These are phyloP conservation scores for Beauveria pseudobassiana DNA, from an alignment of 2,329 filamentous ascomycete genomes.

Conservation along the genomic window DNA sequence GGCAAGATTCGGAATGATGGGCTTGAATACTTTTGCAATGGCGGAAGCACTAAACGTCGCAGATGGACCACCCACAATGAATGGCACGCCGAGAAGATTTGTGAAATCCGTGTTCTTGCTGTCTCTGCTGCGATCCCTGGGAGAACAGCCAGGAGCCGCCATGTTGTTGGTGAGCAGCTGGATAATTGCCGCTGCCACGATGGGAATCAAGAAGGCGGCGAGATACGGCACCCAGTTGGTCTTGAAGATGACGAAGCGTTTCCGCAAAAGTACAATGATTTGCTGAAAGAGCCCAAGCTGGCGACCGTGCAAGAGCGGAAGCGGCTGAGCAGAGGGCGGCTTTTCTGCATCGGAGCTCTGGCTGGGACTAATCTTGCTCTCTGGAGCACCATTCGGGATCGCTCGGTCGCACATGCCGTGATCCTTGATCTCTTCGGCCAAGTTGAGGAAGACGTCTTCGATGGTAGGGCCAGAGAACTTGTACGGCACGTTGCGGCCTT, in stretches of 20 bases:
- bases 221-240: constrained; percentile 55
- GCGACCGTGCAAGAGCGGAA: constrained; percentile 46
- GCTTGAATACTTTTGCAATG: constrained; percentile 12
- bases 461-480: constrained; percentile 64
- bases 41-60: constrained; percentile 12
- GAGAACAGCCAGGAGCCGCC: constrained; percentile 37
- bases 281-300: constrained; percentile 52
- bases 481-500: constrained; percentile 55
- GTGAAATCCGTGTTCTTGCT: constrained; percentile 14
- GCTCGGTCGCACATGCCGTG: constrained; percentile 3
- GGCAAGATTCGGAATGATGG: constrained; percentile 13
- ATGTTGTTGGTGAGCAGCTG: constrained; percentile 62
- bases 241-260: constrained; percentile 56
- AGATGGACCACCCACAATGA: constrained; percentile 19
- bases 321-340: neutral
- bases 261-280: constrained; percentile 54
- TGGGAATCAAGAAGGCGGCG: constrained; percentile 65
- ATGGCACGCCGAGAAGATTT: constrained; percentile 15
- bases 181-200: constrained; percentile 66
- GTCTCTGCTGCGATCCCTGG: constrained; percentile 12
- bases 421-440: constrained; percentile 40
- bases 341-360: neutral
- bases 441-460: constrained; percentile 65
- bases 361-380: neutral
- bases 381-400: neutral